phyloP scores from a whole-genome alignment of 371 early-diverging fungal genomes.

The Dichotomocladium elegans region DNA sequence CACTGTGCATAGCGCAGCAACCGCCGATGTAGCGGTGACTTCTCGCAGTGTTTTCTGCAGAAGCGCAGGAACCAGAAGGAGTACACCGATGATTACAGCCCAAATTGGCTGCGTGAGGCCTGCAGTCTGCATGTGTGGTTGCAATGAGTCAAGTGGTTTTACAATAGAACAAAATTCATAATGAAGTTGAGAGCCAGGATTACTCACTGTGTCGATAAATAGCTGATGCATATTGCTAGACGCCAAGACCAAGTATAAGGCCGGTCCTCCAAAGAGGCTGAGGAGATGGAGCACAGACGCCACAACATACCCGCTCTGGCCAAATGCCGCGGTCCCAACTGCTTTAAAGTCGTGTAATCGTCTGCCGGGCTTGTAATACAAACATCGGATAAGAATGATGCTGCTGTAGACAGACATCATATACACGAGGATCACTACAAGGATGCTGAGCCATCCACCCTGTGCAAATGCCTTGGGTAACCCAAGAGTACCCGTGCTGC shows the following conservation, averaged over 20 bases:
- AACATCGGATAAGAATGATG: constrained; percentile 30
- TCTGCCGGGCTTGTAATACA: constrained; percentile 39
- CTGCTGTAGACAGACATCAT: constrained; percentile 37
- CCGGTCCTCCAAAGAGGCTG: constrained; percentile 67
- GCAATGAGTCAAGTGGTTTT: too few relatives aligned
- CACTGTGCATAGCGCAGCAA: constrained; percentile 49
- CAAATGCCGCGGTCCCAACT: constrained; percentile 60
- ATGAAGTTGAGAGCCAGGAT: too few relatives aligned
- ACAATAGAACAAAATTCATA: too few relatives aligned
- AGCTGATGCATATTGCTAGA: constrained; percentile 59
- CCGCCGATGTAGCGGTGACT: constrained; percentile 58
- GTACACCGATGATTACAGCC: constrained; percentile 61
- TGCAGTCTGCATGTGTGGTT: constrained; percentile 10
- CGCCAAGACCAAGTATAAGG: constrained; percentile 79
- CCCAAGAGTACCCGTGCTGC: constrained; percentile 81
- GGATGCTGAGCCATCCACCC: constrained; percentile 44
- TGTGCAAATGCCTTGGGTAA: constrained; percentile 42
- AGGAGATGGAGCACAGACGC: constrained; percentile 65
- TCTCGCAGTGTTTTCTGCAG: constrained; percentile 72
- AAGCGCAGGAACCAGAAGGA: constrained; percentile 72
- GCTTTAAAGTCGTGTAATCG: constrained; percentile 60
- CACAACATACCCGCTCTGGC: constrained; percentile 48
- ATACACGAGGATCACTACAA: constrained; percentile 33
- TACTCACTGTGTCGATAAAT: constrained; percentile 23
- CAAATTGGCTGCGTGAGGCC: constrained; percentile 36